These are phyloP conservation scores for Fermentozyma sake DNA, from an alignment of 1,139 yeast species.

Conservation along the genomic window DNA sequence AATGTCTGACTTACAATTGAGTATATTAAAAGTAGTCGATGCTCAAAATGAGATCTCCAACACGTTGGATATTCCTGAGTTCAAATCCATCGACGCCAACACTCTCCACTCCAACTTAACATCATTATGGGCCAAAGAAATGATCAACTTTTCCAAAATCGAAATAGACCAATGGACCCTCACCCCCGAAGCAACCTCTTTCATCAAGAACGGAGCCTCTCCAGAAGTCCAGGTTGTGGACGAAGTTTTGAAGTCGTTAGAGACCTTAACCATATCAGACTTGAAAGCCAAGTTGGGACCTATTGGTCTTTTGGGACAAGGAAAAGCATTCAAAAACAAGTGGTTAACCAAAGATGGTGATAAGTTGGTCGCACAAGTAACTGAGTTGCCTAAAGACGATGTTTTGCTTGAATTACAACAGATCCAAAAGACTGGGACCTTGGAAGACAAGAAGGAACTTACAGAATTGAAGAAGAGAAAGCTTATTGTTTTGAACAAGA, in stretches of 20 bases:
- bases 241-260: slow-evolving; percentile 70
- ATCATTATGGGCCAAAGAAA: slow-evolving; percentile 79
- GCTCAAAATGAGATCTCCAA: slow-evolving; percentile 54
- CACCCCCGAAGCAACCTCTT: slow-evolving; percentile 79
- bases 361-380: slow-evolving; percentile 57
- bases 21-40: slow-evolving; percentile 57
- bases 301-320: slow-evolving; percentile 89
- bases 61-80: slow-evolving; percentile 54
- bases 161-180: slow-evolving; percentile 76
- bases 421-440: slow-evolving; percentile 55
- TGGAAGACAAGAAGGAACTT: slow-evolving; percentile 61
- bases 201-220: slow-evolving; percentile 67
- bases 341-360: slow-evolving; percentile 93
- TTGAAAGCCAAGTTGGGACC: slow-evolving; percentile 75
- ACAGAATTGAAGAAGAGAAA: slow-evolving; percentile 92
- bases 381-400: slow-evolving; percentile 53
- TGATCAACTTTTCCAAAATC: slow-evolving; percentile 69
- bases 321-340: slow-evolving; percentile 96
- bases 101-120: slow-evolving; percentile 69
- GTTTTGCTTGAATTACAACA: slow-evolving; percentile 63
- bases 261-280: slow-evolving; percentile 78
- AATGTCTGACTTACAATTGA: slow-evolving; percentile 56
- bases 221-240: slow-evolving; percentile 82
- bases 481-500: slow-evolving; percentile 67
- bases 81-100: slow-evolving; percentile 33